Base-by-base conservation (phyloP, 805 yeast genomes). In the Candida suzukii region DNA sequence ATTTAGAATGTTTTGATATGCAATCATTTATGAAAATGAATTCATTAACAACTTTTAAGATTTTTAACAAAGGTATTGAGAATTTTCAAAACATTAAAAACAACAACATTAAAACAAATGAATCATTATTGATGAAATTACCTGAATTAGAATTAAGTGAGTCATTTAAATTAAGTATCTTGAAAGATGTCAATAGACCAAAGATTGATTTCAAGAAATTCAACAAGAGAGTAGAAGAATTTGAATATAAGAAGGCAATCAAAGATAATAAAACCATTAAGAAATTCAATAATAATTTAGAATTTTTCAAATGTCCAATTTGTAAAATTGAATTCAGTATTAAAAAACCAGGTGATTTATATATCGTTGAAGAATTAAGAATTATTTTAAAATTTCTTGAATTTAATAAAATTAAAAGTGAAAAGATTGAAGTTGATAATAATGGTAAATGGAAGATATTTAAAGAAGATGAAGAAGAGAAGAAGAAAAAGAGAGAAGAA, bases 1-100 rank as follows among this genome's bases (percentile, higher is more conserved):
- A 63, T 45, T 38, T 60, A 13, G 65, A 60, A 38, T 63, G 66
- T 40, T 63, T 63, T 39, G 67, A 63, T 41, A 43, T 61, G 40
- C 46, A 46, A 4, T 51, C 60, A 4, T 63, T 63, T 41, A 37
- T 56, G 33, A 51, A 47, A 19, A 44, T 63, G 48, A 51, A 63
- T 43, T 43, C 49, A 18, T 40, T 63, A 25, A 44, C 39, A 17
- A 60, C 63, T 11, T 60, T 60, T 33, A 47, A 39, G 32, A 46
- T 60, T n/a, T 29, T n/a, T n/a, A 29, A 29, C 4, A 29, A 29
- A n/a, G 20, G n/a, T 29, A n/a, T 6, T 16, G 17, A 29, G 18
- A 16, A 13, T 26, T 8, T 8, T 26, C 9, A 26, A 8, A 13
- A 11, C 14, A 26, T 11, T 10, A n/a, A 22, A 25, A 14, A 29